Percentiles rank a stretch among this genome's conserved stretches.
Conservation (phyloP, 73 alveolate species). For the Tetrahymena elliotti region DNA sequence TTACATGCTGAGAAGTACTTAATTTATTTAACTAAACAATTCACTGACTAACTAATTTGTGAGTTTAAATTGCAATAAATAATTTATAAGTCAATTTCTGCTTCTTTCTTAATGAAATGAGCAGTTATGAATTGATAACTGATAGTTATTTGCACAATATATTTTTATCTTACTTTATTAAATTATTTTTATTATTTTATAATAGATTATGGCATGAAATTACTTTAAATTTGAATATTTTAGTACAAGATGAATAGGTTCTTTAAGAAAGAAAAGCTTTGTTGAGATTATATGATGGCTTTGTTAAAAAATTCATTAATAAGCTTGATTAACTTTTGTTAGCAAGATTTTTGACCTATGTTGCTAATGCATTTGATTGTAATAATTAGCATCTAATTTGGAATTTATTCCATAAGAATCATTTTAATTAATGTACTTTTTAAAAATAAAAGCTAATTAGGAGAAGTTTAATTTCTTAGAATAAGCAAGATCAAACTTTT, state of each 20-base stretch:
- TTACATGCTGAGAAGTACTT: neutral
- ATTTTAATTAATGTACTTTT: neutral
- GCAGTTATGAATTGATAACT: neutral
- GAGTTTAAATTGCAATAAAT: no score
- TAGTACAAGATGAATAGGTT: neutral
- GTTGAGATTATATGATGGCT: constrained; percentile 28
- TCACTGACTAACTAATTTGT: no score
- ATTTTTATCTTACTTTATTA: neutral
- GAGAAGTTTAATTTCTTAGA: neutral
- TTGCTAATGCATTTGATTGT: constrained; percentile 27
- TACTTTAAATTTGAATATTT: constrained; percentile 10
- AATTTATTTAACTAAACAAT: neutral
- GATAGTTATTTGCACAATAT: neutral
- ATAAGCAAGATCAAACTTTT: neutral
- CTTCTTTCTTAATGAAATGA: neutral
- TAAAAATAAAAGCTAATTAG: neutral
- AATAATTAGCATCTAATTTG: neutral
- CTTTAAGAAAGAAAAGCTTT: constrained; percentile 14
- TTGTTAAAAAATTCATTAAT: constrained; percentile 12
- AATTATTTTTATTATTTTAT: neutral
- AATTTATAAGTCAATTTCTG: neutral
- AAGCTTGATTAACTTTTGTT: constrained; percentile 23
- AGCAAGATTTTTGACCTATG: constrained; percentile 9
- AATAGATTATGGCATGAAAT: constrained; percentile 16
- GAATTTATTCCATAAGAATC: neutral